Conservation (phyloP, 306 rosid genomes). For the Benincasa hispida region DNA sequence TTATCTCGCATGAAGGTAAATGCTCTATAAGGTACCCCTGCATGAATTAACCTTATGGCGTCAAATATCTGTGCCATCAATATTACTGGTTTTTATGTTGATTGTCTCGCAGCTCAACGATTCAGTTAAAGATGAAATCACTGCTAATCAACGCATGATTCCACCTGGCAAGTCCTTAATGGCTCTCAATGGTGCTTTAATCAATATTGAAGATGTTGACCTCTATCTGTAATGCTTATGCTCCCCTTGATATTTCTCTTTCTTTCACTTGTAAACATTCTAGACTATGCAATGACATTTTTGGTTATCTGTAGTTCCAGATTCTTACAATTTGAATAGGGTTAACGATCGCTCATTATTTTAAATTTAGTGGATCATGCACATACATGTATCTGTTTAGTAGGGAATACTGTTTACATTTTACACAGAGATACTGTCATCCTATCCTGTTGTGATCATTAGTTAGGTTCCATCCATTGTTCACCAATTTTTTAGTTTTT, state of each 20-base stretch:
- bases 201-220: slow-evolving; percentile 93
- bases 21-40: neutral
- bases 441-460: neutral
- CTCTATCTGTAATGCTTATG: slow-evolving; percentile 70
- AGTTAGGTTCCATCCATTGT: neutral
- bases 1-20: slow-evolving; percentile 95
- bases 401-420: neutral
- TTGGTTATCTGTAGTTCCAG: neutral
- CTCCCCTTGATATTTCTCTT: slow-evolving; percentile 26
- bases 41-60: neutral
- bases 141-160: slow-evolving; percentile 89
- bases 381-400: neutral
- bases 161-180: slow-evolving; percentile 99
- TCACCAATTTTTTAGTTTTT: too few species aligned
- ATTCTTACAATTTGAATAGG: neutral
- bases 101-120: slow-evolving; percentile 63
- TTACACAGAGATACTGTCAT: neutral
- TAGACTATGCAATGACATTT: neutral
- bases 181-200: slow-evolving; percentile 93
- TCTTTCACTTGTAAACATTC: slow-evolving; percentile 10
- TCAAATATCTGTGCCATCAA: neutral
- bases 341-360: neutral
- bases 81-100: slow-evolving; percentile 1
- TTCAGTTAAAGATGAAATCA: slow-evolving; percentile 81
- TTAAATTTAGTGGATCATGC: neutral